Evolutionary conservation across 331 rosid species (phyloP), one percentile per base, ranked within the genome.

Genomic region (Acacia concinna): DNA sequence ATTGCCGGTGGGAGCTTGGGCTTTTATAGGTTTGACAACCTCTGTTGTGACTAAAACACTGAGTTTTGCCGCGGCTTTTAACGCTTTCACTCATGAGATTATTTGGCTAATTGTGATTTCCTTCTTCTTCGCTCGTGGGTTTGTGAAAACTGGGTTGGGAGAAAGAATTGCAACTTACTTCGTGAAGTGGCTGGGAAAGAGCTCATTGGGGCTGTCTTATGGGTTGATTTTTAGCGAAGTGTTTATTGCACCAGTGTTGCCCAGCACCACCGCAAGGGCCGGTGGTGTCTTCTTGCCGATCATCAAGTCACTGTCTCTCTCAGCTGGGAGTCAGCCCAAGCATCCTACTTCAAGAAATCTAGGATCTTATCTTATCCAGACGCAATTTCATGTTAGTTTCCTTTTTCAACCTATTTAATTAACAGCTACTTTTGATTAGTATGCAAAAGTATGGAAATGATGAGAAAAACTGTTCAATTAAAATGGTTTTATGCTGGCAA

Each of bases 61-160:
- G 31, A 68, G 87, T 9, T 88, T 91, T 21, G 32, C 86, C 3
- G 76, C 86, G 15, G 96, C 93, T 34, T 89, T 91, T 43, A 28
- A 71, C 31, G 91, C 92, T 4, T 90, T 90, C 76, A 90, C 95
- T 8, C 84, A 60, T 30, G 91, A 90, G 79, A 91, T 90, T 8
- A 90, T 90, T 76, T 90, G 92, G 92, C 63, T 90, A 83, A 88
- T 90, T 71, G 95, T 90, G 21, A 89, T 90, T 67, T 90, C 92
- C 23, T 90, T 90, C 83, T 88, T 88, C 54, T 90, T 90, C 60
- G 92, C 95, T 51, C 91, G 92, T 32, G 95, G 92, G 14, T 87
- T 90, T 65, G 92, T 90, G n/a, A 90, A 90, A 77, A 90, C 95
- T 40, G 91, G 95, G 0, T 31, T 90, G 71, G 92, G 92, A 2